Evolutionary conservation across 129 eudicot species (phyloP), one percentile per base, ranked within the genome.

Genomic region (Escallonia herrerae): DNA sequence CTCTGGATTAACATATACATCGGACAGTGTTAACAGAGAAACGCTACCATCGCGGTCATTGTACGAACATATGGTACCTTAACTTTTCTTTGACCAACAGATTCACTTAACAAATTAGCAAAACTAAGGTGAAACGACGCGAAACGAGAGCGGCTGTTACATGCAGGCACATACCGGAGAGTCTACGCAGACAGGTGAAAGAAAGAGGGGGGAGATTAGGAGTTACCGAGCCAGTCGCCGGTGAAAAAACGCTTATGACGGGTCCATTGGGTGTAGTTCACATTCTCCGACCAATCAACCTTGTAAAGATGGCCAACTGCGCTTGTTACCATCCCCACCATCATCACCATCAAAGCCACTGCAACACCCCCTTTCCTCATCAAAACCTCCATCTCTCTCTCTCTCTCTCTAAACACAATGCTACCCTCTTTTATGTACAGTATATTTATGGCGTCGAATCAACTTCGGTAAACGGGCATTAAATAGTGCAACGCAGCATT

Each of bases 221-320:
- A 64, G n/a, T 12, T 69, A 79, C 83, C 43, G 49, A 79, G 80
- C 83, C 83, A 78, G 44, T 78, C 74, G 45, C 79, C 75, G 7
- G 64, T 66, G 58, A 54, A 63, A 45, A 76, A 55, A 43, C 43
- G 49, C 59, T 73, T 41, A 4, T 79, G 62, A 38, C 44, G 33
- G 7, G 76, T 60, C 83, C 83, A 79, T 0, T 55, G 63, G 0
- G 79, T 79, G 68, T 73, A 79, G 44, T 79, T 73, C 10, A 79
- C 74, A 11, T 64, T 52, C 22, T 33, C 66, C 3, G 63, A 57
- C 83, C 83, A 79, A 7, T 75, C 83, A 37, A 79, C 79, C 64
- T 65, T 40, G 62, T 52, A 58, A 38, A 69, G 74, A 7, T 48
- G 65, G 5, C 72, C 71, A 49, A n/a, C 71, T 5, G 68, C 65